phyloP scores from a whole-genome alignment of 163 green algal species.

The Volvox carteri region DNA sequence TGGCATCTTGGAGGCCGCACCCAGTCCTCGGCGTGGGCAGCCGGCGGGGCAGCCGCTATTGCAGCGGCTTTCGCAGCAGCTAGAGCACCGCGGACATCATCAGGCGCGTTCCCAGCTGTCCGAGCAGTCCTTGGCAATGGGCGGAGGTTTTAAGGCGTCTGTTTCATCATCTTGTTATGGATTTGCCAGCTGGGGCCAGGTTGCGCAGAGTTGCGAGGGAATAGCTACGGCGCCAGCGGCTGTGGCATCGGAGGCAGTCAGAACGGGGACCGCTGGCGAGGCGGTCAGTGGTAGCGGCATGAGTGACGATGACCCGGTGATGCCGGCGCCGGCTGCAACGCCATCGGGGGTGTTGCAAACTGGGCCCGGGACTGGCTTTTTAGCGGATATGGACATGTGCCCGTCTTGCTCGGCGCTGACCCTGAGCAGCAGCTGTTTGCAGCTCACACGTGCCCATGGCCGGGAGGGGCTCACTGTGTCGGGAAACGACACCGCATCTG shows the following conservation, averaged over 20 bases:
- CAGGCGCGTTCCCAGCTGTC: neutral
- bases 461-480: neutral
- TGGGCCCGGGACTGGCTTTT: neutral
- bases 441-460: neutral
- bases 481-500: neutral
- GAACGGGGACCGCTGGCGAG: neutral
- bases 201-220: neutral
- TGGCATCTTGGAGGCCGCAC: neutral
- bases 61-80: neutral
- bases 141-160: no score
- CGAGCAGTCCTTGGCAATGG: no score
- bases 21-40: neutral
- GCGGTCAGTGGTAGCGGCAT: slow-evolving; percentile 4
- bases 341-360: neutral
- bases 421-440: neutral
- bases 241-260: neutral
- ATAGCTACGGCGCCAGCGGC: neutral
- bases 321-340: neutral
- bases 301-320: neutral
- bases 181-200: neutral
- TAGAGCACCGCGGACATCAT: neutral
- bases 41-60: neutral
- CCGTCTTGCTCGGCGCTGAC: neutral
- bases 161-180: neutral
- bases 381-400: slow-evolving; percentile 19